These are phyloP conservation scores for Bretschneidera sinensis DNA, from an alignment of 345 rosid species.

Conservation along the genomic window DNA sequence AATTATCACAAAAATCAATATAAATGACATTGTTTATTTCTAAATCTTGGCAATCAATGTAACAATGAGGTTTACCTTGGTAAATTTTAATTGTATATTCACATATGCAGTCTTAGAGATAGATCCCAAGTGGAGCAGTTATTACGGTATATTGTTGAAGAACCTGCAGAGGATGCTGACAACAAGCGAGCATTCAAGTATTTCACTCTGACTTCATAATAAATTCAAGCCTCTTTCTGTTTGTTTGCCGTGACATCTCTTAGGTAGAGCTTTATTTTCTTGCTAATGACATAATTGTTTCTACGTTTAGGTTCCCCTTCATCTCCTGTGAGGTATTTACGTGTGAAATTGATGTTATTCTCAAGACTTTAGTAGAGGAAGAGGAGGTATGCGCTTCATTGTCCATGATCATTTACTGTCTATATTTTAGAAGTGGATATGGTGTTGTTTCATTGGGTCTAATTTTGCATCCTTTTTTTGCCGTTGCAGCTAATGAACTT, in stretches of 20 bases:
- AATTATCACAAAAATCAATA: neutral
- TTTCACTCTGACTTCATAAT: constrained; percentile 17
- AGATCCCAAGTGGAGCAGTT: constrained; percentile 92
- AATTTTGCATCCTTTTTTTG: constrained; percentile 16
- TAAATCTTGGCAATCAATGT: neutral
- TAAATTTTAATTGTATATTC: constrained; percentile 12
- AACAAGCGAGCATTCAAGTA: constrained; percentile 86
- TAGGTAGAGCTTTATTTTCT: neutral
- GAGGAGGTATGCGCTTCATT: constrained; percentile 56
- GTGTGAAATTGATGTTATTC: constrained; percentile 95
- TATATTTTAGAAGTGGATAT: constrained; percentile 6
- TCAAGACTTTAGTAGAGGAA: constrained; percentile 91
- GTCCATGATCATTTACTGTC: constrained; percentile 3
- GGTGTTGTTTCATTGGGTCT: constrained; percentile 7
- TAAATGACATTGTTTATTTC: neutral
- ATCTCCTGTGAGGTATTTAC: constrained; percentile 95
- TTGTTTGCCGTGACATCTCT: neutral
- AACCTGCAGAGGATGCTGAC: constrained; percentile 80
- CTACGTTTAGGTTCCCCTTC: constrained; percentile 72
- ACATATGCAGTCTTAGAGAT: constrained; percentile 68
- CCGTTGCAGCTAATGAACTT: constrained; percentile 79
- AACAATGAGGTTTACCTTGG: constrained; percentile 4
- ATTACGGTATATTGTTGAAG: constrained; percentile 73
- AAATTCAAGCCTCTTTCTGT: constrained; percentile 1
- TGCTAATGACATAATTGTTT: constrained; percentile 16